Evolutionary conservation across 2,329 filamentous ascomycete species (phyloP).

Genomic region (Talaromyces sp.): DNA sequence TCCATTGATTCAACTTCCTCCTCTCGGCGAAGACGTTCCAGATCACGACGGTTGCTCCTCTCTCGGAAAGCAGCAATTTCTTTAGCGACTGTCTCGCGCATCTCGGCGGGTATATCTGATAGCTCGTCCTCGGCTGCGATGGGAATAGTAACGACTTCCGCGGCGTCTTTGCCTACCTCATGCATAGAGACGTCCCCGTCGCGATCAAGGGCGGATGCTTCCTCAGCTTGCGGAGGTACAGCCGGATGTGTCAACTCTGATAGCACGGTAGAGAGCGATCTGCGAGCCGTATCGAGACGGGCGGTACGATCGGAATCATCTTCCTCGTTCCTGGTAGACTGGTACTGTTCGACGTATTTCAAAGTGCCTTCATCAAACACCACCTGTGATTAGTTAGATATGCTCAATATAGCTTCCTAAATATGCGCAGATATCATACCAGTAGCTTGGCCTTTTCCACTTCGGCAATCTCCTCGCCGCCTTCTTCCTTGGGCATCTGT

Average conservation of each 20-base stretch:
- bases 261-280: conserved; percentile 64
- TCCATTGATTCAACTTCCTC: conserved; percentile 90
- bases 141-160: conserved; percentile 81
- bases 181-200: conserved; percentile 69
- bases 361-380: conserved; percentile 77
- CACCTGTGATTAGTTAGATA: conserved; percentile 40
- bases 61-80: conserved; percentile 95
- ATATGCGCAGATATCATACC: conserved; percentile 41
- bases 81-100: conserved; percentile 88
- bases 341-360: conserved; percentile 81
- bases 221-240: conserved; percentile 43
- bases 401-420: background rate
- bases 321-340: conserved; percentile 62
- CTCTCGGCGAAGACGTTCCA: conserved; percentile 81
- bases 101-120: conserved; percentile 90
- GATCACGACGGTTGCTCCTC: conserved; percentile 78
- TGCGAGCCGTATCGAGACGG: conserved; percentile 65
- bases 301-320: conserved; percentile 60
- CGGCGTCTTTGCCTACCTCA: conserved; percentile 57
- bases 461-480: conserved; percentile 41
- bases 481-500: conserved; percentile 51
- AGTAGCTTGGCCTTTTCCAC: conserved; percentile 68
- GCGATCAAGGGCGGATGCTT: conserved; percentile 52
- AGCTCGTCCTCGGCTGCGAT: conserved; percentile 87
- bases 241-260: conserved; percentile 68